Percentiles rank a stretch among this genome's conserved stretches.
These are phyloP conservation scores for Kazachstania martiniae DNA, from an alignment of 805 yeast species.

Conservation along the genomic window DNA sequence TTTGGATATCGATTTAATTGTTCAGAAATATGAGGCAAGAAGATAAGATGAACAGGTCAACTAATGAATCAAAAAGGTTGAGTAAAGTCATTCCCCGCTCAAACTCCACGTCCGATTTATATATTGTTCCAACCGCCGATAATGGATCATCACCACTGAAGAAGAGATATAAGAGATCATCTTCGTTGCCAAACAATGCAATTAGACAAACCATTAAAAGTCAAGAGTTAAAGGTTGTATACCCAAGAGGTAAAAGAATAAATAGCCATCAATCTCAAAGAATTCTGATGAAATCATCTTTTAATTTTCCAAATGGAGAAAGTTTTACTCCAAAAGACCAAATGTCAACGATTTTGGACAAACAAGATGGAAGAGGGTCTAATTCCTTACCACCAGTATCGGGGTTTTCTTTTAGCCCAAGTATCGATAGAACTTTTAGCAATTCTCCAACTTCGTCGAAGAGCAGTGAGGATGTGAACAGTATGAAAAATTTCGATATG, in stretches of 20 bases:
- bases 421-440: too few species aligned
- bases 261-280: constrained; percentile 17
- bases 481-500: constrained; percentile 1
- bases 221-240: not conserved
- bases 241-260: not conserved
- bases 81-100: constrained; percentile 6
- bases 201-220: not conserved
- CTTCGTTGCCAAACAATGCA: not conserved
- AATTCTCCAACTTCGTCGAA: constrained; percentile 3
- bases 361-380: too few species aligned
- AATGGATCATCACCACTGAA: not conserved
- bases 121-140: not conserved
- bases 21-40: too few species aligned
- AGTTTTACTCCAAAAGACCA: constrained; percentile 21
- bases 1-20: too few species aligned
- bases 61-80: too few species aligned
- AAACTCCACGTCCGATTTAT: constrained; percentile 5
- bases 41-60: too few species aligned
- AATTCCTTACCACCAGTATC: too few species aligned
- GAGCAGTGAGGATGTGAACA: constrained; percentile 1
- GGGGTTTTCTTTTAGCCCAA: too few species aligned
- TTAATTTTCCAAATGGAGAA: constrained; percentile 27
- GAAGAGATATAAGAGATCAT: not conserved
- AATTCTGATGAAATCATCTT: constrained; percentile 19
- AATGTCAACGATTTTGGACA: too few species aligned